These are phyloP conservation scores for Gossypium trilobum DNA, from an alignment of 441 rosid species.

Conservation along the genomic window DNA sequence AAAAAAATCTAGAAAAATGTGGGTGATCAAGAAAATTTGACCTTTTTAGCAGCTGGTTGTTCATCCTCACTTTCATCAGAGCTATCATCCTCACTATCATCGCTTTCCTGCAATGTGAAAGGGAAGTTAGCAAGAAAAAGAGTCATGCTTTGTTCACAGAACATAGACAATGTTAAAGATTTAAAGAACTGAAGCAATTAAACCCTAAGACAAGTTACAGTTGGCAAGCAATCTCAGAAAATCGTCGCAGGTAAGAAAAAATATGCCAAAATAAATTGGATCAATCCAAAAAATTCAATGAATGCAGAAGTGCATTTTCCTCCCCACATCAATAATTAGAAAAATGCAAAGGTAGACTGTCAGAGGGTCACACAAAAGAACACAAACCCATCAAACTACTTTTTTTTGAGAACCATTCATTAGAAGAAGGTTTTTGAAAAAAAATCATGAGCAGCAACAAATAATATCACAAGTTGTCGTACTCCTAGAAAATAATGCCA, in stretches of 20 bases:
- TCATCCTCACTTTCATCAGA: conserved; percentile 29
- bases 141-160: background rate
- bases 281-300: background rate
- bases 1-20: background rate
- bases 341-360: background rate
- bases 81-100: conserved; percentile 13
- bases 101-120: conserved; percentile 24
- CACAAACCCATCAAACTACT: background rate
- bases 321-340: background rate
- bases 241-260: background rate
- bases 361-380: background rate
- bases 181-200: background rate
- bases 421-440: background rate
- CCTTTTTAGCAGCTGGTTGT: conserved; percentile 36
- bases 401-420: background rate
- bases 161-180: background rate
- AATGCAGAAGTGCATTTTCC: background rate
- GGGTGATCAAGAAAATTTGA: background rate
- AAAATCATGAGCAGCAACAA: background rate
- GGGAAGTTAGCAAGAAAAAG: background rate
- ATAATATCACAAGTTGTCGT: too few species aligned
- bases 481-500: background rate
- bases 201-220: background rate
- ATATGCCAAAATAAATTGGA: background rate
- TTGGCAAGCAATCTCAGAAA: background rate